These are phyloP conservation scores for Speleostelium caveatum DNA, from an alignment of 78 protist genomes.

Conservation along the genomic window DNA sequence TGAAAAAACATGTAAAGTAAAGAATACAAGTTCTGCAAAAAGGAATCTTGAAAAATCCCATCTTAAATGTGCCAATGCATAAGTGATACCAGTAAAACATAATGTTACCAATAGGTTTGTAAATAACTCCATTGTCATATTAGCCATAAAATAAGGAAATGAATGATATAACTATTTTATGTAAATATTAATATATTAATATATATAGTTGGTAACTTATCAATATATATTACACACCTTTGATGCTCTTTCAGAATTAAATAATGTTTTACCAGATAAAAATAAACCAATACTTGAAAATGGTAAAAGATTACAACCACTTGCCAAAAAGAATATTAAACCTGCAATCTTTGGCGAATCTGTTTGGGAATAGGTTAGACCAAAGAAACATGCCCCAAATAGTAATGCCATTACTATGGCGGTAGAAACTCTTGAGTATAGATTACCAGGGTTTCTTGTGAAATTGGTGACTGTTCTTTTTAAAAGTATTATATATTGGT, in stretches of 20 bases:
- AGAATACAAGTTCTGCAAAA: conserved; percentile 44
- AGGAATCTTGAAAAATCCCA: conserved; percentile 2
- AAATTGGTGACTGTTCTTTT: conserved; percentile 19
- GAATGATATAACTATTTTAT: too few relatives aligned
- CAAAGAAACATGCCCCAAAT: conserved; percentile 62
- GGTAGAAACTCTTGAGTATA: not conserved
- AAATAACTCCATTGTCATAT: conserved; percentile 7
- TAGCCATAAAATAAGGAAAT: conserved; percentile 46
- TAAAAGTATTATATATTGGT: conserved; percentile 22
- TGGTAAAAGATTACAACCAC: conserved; percentile 27
- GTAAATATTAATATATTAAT: too few relatives aligned
- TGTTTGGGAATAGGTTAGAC: not conserved
- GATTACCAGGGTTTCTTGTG: conserved; percentile 45
- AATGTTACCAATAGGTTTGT: conserved; percentile 16
- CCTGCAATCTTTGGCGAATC: conserved; percentile 53
- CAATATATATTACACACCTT: too few relatives aligned
- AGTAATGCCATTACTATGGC: conserved; percentile 24
- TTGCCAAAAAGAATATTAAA: conserved; percentile 18
- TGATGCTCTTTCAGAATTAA: conserved; percentile 56
- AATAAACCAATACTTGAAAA: conserved; percentile 23
- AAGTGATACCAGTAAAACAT: conserved; percentile 46
- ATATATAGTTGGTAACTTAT: too few relatives aligned
- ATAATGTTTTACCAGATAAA: conserved; percentile 11
- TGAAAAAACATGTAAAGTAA: conserved; percentile 50
- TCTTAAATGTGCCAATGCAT: not conserved